A percentile compares a stretch with the other conserved stretches of the same genome.
These are phyloP conservation scores for Zea luxurians DNA, from an alignment of 176 grass and related monocot species.

Conservation along the genomic window DNA sequence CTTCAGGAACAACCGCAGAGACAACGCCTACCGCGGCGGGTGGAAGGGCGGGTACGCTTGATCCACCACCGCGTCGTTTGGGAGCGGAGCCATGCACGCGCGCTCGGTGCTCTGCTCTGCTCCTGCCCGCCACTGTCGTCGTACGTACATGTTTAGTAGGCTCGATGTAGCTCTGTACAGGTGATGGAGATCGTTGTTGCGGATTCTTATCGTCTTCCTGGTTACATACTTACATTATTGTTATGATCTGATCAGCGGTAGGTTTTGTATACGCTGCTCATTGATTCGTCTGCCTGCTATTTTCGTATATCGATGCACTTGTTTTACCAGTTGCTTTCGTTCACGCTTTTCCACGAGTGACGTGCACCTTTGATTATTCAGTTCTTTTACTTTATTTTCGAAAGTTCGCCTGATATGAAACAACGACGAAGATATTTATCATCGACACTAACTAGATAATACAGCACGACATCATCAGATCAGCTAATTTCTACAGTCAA, in stretches of 20 bases:
- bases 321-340: conserved; percentile 2
- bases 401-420: background rate
- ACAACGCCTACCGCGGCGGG: conserved; percentile 41
- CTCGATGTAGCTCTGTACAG: conserved; percentile 47
- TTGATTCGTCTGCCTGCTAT: background rate
- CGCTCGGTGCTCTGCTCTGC: too few species aligned
- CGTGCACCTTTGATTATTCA: background rate
- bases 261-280: conserved; percentile 36
- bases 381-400: background rate
- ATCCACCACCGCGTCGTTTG: background rate
- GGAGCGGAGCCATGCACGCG: background rate
- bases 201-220: conserved; percentile 1
- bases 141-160: conserved; percentile 11
- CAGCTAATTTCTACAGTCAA: too few species aligned
- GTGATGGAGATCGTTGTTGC: conserved; percentile 2
- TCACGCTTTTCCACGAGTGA: background rate
- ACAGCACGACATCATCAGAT: too few species aligned
- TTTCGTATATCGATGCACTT: conserved; percentile 13
- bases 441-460: too few species aligned
- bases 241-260: conserved; percentile 22
- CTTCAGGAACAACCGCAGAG: conserved; percentile 75
- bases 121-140: background rate
- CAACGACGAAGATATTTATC: background rate
- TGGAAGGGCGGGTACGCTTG: conserved; percentile 53
- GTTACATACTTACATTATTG: background rate